phyloP scores from a whole-genome alignment of 1,284 basidiomycete genomes.

The Paramarasmius palmivorus region DNA sequence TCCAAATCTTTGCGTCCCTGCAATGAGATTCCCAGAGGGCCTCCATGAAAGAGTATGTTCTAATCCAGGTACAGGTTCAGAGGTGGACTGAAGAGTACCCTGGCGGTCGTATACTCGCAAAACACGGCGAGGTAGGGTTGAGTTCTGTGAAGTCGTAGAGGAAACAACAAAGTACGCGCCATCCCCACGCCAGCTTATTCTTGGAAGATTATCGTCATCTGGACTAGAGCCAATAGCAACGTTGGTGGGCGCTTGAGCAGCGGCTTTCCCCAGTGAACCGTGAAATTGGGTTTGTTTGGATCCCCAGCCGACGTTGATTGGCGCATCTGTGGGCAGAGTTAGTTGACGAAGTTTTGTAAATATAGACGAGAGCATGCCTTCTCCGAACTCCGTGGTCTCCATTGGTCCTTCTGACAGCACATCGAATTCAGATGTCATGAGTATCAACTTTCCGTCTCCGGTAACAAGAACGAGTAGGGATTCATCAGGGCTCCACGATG shows the following conservation, averaged over 20 bases:
- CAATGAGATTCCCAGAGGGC: conserved; percentile 88
- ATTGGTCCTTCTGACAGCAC: conserved; percentile 81
- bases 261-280: conserved; percentile 90
- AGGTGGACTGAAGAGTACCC: conserved; percentile 81
- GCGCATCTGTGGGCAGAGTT: conserved; percentile 68
- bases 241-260: conserved; percentile 60
- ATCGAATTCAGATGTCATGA: conserved; percentile 91
- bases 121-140: conserved; percentile 42
- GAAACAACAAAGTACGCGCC: conserved; percentile 89
- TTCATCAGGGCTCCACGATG: conserved; percentile 91
- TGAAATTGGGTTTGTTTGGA: conserved; percentile 98
- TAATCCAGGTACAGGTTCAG: conserved; percentile 81
- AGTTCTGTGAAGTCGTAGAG: conserved; percentile 46
- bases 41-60: conserved; percentile 86
- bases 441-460: conserved; percentile 77
- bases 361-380: conserved; percentile 52
- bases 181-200: conserved; percentile 93
- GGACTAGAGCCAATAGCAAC: conserved; percentile 52
- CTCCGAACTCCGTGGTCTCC: conserved; percentile 79
- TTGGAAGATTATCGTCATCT: conserved; percentile 73
- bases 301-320: conserved; percentile 97
- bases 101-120: conserved; percentile 84
- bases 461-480: conserved; percentile 81
- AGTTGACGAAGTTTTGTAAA: too few species aligned
- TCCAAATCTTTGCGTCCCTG: conserved; percentile 81